phyloP scores from a whole-genome alignment of 2,329 filamentous ascomycete species.

The Metarhizium sp. region DNA sequence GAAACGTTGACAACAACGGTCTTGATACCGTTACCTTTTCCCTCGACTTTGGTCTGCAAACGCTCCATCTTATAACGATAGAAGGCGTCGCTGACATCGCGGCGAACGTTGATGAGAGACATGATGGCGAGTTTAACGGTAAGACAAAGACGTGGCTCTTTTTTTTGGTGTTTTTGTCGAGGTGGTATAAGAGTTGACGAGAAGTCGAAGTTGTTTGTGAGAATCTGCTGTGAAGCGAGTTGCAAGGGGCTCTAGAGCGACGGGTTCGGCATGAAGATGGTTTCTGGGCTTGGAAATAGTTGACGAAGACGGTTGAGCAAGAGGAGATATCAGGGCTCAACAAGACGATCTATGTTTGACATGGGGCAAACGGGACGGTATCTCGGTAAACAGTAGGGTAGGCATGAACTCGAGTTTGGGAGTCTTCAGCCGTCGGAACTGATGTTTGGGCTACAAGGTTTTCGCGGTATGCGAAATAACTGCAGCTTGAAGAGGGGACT shows the following conservation, averaged over 20 bases:
- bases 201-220: constrained; percentile 5
- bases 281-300: constrained; percentile 13
- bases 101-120: constrained; percentile 97
- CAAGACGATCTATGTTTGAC: constrained; percentile 43
- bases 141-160: constrained; percentile 7
- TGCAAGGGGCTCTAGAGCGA: constrained; percentile 12
- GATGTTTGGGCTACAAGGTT: constrained; percentile 83
- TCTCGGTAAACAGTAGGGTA: constrained; percentile 39
- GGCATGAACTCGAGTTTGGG: constrained; percentile 45
- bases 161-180: background rate
- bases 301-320: constrained; percentile 25
- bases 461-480: constrained; percentile 92
- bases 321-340: constrained; percentile 41
- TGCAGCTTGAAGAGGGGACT: constrained; percentile 95
- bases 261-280: constrained; percentile 30
- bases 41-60: constrained; percentile 97
- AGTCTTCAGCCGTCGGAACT: constrained; percentile 81
- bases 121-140: constrained; percentile 50
- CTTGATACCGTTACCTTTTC: constrained; percentile 99
- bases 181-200: background rate
- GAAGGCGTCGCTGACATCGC: constrained; percentile 96
- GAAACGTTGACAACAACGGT: constrained; percentile 93
- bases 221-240: constrained; percentile 9
- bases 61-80: constrained; percentile 99
- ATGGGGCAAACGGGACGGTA: constrained; percentile 42